Conservation (phyloP, 768 basidiomycete species). For the Termitomyces sp. region DNA sequence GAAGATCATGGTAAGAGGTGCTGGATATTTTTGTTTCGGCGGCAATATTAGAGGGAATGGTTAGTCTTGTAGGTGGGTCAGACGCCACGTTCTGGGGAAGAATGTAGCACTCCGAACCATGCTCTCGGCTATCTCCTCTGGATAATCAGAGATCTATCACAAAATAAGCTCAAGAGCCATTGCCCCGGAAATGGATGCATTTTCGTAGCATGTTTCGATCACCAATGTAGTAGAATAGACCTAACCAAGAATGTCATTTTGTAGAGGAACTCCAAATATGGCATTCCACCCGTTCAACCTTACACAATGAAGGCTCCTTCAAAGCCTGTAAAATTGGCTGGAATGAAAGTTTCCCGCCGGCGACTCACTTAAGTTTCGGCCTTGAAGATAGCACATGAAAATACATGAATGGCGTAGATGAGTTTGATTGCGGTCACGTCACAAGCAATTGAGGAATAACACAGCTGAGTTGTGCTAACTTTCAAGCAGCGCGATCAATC, state of each 20-base stretch:
- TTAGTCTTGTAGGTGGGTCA: not conserved
- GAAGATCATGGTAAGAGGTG: not conserved
- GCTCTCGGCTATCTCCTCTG: slow-evolving; percentile 16
- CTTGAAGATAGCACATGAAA: not conserved
- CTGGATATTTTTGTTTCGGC: not conserved
- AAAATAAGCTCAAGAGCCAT: slow-evolving; percentile 11
- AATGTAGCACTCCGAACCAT: slow-evolving; percentile 10
- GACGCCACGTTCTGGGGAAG: slow-evolving; percentile 14
- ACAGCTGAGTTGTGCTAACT: not conserved
- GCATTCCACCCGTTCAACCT: not conserved
- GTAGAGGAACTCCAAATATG: not conserved
- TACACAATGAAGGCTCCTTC: not conserved
- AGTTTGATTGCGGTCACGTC: not conserved
- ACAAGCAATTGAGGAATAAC: not conserved
- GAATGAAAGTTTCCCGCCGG: not conserved
- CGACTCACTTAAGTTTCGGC: not conserved
- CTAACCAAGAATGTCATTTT: not conserved
- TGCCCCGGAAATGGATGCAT: slow-evolving; percentile 11
- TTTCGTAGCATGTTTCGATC: slow-evolving; percentile 3
- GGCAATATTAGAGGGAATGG: not conserved
- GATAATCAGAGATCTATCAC: slow-evolving; percentile 13
- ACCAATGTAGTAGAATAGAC: not conserved
- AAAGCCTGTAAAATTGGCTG: not conserved
- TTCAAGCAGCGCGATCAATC: not conserved
- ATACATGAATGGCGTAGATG: not conserved